phyloP scores from a whole-genome alignment of 129 eudicot genomes.

The sunflower (Helianthus annuus) region HanXRQr2.0-SUNRISE NC_035437.2:169449902-169450401 shows the following conservation, averaged over 20 bases:
- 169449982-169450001: slow-evolving; percentile 99
- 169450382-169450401: neutral
- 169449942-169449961: slow-evolving; percentile 96
- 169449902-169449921: neutral
- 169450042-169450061: slow-evolving; percentile 59
- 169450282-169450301: neutral
- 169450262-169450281: too few species aligned
- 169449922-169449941: slow-evolving; percentile 70
- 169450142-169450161: slow-evolving; percentile 48
- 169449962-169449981: slow-evolving; percentile 74
- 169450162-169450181: slow-evolving; percentile 70
- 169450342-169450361: neutral
- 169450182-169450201: slow-evolving; percentile 96
- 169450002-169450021: slow-evolving; percentile 86
- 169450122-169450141: neutral
- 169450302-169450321: neutral
- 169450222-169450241: slow-evolving; percentile 86
- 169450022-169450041: slow-evolving; percentile 82
- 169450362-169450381: neutral
- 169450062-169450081: slow-evolving; percentile 8
- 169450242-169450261: slow-evolving; percentile 17
- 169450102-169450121: slow-evolving; percentile 9
- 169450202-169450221: slow-evolving; percentile 93
- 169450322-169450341: neutral
- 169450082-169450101: neutral